Base-by-base conservation (phyloP, 805 yeast genomes). In the Candida fluviatilis region DNA sequence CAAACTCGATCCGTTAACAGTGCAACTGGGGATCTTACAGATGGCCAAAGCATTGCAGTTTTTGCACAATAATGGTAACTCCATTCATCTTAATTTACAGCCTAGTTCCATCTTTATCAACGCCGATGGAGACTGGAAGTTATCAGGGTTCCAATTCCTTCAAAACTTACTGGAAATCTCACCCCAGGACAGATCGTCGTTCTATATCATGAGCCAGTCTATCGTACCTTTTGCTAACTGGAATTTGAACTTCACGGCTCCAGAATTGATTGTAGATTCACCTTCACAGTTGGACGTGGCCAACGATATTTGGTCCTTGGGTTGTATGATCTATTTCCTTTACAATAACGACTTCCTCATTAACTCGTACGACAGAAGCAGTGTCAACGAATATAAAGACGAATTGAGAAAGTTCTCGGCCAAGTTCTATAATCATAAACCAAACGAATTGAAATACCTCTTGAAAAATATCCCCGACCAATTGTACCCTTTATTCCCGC, bases 61-160 rank as follows among this genome's bases (percentile, higher is more conserved):
- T 52, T 71, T 93, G 31, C 97, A 93, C 55, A 76, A 78, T 38
- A 76, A 78, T 42, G 84, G 95, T 15, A 73, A 80, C 18, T 74
- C 79, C 18, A 82, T 85, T 5, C 96, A 91, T 61, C 57, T 85
- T 46, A 85, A 88, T 47, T 48, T 93, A 24, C 80, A 80, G 46
- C 99, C 99, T 1, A 65, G 75, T 6, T 76, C 95, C 0, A 70
- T 93, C 1, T 75, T 84, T 40, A 75, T 91, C 14, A 90, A 84
- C 48, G 83, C 79, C 28, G 84, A 80, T 47, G 90, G 95, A 4
- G 98, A 93, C 61, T 93, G 99, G 98, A 93, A 91, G 57, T 57
- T 93, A 2, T 75, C 84, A 5, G 97, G 97, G 0, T 72, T 93
- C 42, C 54, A 53, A 34, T 68, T 68, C 38, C 39, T 69, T n/a